Evolutionary conservation across 2,329 filamentous ascomycete species (phyloP).

Genomic region (Dothidotthia symphoricarpi): DNA sequence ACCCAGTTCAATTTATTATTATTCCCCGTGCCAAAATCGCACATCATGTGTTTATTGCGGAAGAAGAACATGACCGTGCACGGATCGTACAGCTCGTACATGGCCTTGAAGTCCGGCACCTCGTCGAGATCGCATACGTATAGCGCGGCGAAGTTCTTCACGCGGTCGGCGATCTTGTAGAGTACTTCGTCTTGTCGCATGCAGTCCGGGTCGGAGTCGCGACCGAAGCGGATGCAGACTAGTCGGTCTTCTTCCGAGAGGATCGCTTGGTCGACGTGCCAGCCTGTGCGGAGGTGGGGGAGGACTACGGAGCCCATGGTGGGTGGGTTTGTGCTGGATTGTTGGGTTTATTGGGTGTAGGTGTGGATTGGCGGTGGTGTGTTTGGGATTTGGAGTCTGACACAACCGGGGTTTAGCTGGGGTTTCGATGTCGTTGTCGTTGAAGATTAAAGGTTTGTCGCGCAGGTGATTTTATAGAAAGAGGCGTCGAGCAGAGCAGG

Average conservation of each 20-base stretch:
- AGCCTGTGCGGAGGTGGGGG: slow-evolving; percentile 85
- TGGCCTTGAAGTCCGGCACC: slow-evolving; percentile 71
- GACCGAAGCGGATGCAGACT: slow-evolving; percentile 89
- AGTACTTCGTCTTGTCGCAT: slow-evolving; percentile 90
- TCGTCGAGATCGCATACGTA: slow-evolving; percentile 83
- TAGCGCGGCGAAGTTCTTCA: slow-evolving; percentile 85
- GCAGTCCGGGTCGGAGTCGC: slow-evolving; percentile 78
- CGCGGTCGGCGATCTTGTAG: slow-evolving; percentile 86
- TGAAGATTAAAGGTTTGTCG: background rate
- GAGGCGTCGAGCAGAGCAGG: background rate
- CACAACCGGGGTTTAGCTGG: background rate
- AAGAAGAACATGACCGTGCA: slow-evolving; percentile 98
- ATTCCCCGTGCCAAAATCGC: slow-evolving; percentile 92
- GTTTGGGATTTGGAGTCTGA: too few relatives aligned
- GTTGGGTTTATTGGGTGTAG: too few relatives aligned
- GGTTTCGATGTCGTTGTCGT: background rate
- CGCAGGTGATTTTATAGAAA: background rate
- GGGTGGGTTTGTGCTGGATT: background rate
- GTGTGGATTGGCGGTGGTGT: too few relatives aligned
- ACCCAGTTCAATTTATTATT: slow-evolving; percentile 99
- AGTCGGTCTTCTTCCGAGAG: slow-evolving; percentile 75
- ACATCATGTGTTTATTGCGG: slow-evolving; percentile 98
- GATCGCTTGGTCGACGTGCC: slow-evolving; percentile 98
- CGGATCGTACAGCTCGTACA: slow-evolving; percentile 89
- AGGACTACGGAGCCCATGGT: slow-evolving; percentile 82